These are phyloP conservation scores for Chrysanthemum makinoi DNA, from an alignment of 129 eudicot species.

Conservation along the genomic window DNA sequence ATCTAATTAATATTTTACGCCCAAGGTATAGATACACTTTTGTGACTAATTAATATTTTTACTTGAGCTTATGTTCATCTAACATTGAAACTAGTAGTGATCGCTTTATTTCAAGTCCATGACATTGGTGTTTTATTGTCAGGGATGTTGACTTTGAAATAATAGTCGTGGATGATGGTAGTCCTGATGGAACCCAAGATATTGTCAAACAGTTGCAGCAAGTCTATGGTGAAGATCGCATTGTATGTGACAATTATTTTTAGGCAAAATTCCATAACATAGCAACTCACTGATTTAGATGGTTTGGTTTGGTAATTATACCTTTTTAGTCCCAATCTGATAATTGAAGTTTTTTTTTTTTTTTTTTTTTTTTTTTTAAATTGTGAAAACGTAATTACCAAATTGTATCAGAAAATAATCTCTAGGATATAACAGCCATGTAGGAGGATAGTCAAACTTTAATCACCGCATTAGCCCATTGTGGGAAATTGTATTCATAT, in stretches of 20 bases:
- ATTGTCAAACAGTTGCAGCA: conserved; percentile 84
- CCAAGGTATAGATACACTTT: not conserved
- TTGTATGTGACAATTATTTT: conserved; percentile 44
- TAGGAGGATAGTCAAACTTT: too few species aligned
- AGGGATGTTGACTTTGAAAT: conserved; percentile 84
- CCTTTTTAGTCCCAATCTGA: too few species aligned
- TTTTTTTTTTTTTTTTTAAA: too few species aligned
- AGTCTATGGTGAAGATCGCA: conserved; percentile 84
- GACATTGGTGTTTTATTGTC: not conserved
- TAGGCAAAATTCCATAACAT: too few species aligned
- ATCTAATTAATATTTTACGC: too few species aligned
- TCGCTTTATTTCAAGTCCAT: not conserved
- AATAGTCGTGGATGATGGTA: conserved; percentile 90
- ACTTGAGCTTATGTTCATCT: not conserved
- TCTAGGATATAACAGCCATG: too few species aligned
- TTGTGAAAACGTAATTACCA: too few species aligned
- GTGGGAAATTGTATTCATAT: too few species aligned
- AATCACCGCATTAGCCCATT: too few species aligned
- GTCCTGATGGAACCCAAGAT: conserved; percentile 98
- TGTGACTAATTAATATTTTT: not conserved
- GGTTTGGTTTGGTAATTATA: too few species aligned
- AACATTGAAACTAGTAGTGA: not conserved
- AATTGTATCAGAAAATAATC: too few species aligned
- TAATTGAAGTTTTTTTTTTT: too few species aligned
- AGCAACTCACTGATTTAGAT: not conserved